Base-by-base conservation (phyloP, 495 filamentous ascomycete species). In the Clavariopsis aquatica region DNA sequence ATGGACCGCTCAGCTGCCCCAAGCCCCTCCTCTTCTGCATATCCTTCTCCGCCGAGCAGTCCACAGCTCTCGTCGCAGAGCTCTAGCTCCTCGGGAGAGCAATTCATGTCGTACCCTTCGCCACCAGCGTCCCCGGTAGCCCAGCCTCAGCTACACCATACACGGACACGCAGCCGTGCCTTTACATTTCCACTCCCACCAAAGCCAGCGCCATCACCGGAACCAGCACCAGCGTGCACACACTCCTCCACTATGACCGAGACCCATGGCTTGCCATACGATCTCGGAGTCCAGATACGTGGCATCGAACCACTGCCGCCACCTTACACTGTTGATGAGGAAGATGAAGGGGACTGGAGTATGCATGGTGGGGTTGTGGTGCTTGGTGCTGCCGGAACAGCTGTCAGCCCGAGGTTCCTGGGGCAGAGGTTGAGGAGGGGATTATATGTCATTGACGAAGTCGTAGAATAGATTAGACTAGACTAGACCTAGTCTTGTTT, bases 371-470 rank as follows among this genome's bases (percentile, higher is more conserved):
- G 64, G 3, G 29, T 2, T 13, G 38, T 66, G 9, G 52, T 66
- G 1, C 29, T 61, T 61, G 64, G 57, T 1, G 64, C 57, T 1
- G 64, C 57, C 31, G 64, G 57, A 2, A 31, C 53, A 36, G 64
- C 64, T 15, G 27, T 61, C 12, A 52, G 53, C 53, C 57, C 57
- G 24, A 22, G 57, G 15, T 49, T 43, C 2, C 36, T 60, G 57
- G 31, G 28, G 41, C 38, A 55, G 24, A 17, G 24, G 57, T 12
- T 20, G 1, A 52, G 61, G 22, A 55, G 54, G 52, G 60, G 60
- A 13, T 45, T 64, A 41, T 64, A 57, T 64, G 52, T 64, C 52
- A 64, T 64, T 41, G 61, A 64, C 17, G 61, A 64, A 34, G 61
- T n/a, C n/a, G n/a, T n/a, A n/a, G n/a, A n/a, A n/a, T n/a, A 57